These are phyloP conservation scores for Fusarium sp. DNA, from an alignment of 2,329 filamentous ascomycete species.

Conservation along the genomic window DNA sequence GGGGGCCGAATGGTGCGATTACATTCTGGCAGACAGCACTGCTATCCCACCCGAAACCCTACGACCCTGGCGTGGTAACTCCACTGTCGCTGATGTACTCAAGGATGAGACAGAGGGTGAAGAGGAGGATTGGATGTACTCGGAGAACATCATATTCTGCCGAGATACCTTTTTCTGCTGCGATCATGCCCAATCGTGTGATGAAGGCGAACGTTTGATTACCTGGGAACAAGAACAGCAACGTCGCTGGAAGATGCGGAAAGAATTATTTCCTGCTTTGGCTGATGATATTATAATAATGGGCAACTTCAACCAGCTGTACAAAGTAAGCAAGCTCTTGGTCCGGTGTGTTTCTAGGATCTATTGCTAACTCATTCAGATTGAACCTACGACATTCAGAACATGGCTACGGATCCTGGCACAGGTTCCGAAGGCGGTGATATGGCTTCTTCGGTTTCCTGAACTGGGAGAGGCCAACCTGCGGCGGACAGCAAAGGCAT, in stretches of 20 bases:
- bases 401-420: slow-evolving; percentile 94
- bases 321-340: slow-evolving; percentile 75
- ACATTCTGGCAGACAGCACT: slow-evolving; percentile 89
- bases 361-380: slow-evolving; percentile 64
- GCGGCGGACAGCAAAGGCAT: slow-evolving; percentile 79
- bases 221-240: slow-evolving; percentile 87
- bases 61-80: slow-evolving; percentile 80
- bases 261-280: slow-evolving; percentile 86
- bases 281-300: slow-evolving; percentile 88
- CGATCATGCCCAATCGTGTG: slow-evolving; percentile 92
- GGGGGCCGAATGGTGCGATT: slow-evolving; percentile 98
- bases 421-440: slow-evolving; percentile 83
- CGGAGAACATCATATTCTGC: slow-evolving; percentile 95
- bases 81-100: slow-evolving; percentile 77
- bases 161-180: slow-evolving; percentile 98
- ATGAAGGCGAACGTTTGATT: slow-evolving; percentile 72
- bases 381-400: slow-evolving; percentile 95
- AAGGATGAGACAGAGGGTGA: slow-evolving; percentile 74
- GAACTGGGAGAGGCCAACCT: slow-evolving; percentile 91
- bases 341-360: neutral
- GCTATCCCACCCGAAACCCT: slow-evolving; percentile 86
- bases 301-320: slow-evolving; percentile 98
- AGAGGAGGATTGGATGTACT: slow-evolving; percentile 88
- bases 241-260: slow-evolving; percentile 91
- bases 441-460: slow-evolving; percentile 97